Evolutionary conservation across 2,329 filamentous ascomycete species (phyloP).

Genomic region (Arthrinium phaeospermum): DNA sequence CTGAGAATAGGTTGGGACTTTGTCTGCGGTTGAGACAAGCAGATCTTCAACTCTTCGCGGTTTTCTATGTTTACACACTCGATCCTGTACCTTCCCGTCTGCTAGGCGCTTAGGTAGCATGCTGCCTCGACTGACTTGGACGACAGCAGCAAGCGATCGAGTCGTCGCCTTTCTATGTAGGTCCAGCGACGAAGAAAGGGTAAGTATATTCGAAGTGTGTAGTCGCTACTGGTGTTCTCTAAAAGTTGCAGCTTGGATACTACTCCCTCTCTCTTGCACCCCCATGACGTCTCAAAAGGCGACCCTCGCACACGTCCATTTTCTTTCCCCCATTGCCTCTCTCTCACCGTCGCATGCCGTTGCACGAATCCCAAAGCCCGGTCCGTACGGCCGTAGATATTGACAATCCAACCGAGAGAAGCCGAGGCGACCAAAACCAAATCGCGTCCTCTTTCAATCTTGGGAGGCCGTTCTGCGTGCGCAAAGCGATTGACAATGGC

Average conservation of each 20-base stretch:
- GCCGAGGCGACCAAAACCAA: slow-evolving; percentile 3
- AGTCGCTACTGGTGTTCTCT: no score
- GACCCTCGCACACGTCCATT: slow-evolving; percentile 14
- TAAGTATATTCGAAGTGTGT: no score
- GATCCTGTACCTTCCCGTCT: slow-evolving; percentile 12
- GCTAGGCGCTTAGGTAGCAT: background rate
- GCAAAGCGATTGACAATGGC: background rate
- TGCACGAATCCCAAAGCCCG: slow-evolving; percentile 6
- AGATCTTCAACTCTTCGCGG: background rate
- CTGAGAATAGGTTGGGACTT: background rate
- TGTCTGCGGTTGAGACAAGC: background rate
- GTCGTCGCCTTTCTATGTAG: background rate
- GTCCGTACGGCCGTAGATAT: slow-evolving; percentile 16
- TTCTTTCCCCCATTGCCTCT: background rate
- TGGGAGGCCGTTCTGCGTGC: background rate
- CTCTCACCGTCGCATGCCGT: slow-evolving; percentile 1
- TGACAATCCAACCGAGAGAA: slow-evolving; percentile 3
- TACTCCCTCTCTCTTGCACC: background rate
- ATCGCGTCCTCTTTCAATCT: background rate
- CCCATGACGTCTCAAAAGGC: slow-evolving; percentile 17
- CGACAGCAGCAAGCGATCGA: background rate
- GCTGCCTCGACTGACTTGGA: background rate
- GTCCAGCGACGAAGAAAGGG: background rate
- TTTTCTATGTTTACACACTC: slow-evolving; percentile 1
- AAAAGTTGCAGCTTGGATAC: background rate